Evolutionary conservation across 2,329 filamentous ascomycete species (phyloP), one percentile per base, ranked within the genome.

Genomic region (Verruconis gallopava): DNA sequence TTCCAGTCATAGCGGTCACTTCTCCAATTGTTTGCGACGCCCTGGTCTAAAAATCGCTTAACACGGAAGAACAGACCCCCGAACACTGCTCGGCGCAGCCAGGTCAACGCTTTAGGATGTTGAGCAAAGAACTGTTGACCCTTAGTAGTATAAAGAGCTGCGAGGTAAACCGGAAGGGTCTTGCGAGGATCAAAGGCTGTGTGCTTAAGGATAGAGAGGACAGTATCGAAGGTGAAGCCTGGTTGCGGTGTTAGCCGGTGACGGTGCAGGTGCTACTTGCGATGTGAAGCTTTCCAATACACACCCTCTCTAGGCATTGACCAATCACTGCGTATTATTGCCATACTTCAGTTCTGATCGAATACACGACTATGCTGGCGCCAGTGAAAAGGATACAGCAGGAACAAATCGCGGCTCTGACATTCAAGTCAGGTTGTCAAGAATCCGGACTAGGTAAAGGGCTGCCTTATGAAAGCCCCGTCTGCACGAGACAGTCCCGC

Each of bases 161-260:
- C 64, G 3, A 83, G 66, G 35, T 83, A 52, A 18, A 84, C 63
- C 1, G 79, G 73, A 11, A 85, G 60, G 0, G 80, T 69, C 15
- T 83, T 60, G 30, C 67, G 64, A 2, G 81, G 79, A 52, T 81
- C 81, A 45, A 85, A 62, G 4, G 71, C 65, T 0, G 77, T 84
- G 42, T 65, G 64, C 47, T 71, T 68, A 49, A 85, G 54, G 32
- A 80, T 53, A 30, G 66, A 66, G 25, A 70, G 59, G 45, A 82
- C 48, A 11, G 77, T 72, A 53, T 83, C 79, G 45, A 66, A 65
- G 25, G 69, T 74, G 53, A 81, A 68, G 37, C 66, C 63, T 61
- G 21, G 30, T 36, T n/a, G 38, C 12, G 13, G 22, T n/a, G 18
- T 25, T 18, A 42, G 38, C 17, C 12, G 25, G 28, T 22, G 14